Evolutionary conservation across 139 green algal species (phyloP).

Genomic region (Coelastrella sp.): DNA sequence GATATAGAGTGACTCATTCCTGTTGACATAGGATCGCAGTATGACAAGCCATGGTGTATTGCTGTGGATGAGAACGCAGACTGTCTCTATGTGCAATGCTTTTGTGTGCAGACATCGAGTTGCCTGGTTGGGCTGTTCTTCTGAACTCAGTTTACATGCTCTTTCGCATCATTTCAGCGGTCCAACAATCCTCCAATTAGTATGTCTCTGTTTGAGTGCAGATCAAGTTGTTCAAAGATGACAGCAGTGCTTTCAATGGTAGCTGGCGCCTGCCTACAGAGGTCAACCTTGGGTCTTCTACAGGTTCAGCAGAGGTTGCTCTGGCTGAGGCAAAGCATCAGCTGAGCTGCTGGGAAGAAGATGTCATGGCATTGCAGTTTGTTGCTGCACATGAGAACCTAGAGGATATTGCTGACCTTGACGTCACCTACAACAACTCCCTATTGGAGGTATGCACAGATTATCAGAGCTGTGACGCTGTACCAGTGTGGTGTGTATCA

Average conservation of each 20-base stretch:
- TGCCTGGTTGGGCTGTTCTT: no score
- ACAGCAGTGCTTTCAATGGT: neutral
- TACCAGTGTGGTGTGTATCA: neutral
- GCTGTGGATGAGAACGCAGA: no score
- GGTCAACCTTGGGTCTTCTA: neutral
- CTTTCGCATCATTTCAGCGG: no score
- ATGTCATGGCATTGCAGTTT: constrained; percentile 35
- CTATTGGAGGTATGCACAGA: constrained; percentile 1
- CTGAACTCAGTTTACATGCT: no score
- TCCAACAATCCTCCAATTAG: no score
- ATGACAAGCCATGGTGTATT: no score
- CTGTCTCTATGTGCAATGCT: no score
- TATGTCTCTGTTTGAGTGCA: neutral
- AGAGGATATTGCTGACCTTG: constrained; percentile 21
- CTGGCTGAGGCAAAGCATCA: constrained; percentile 17
- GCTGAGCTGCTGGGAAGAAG: constrained; percentile 21
- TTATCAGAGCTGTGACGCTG: neutral
- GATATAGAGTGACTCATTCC: no score
- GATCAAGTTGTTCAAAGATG: neutral
- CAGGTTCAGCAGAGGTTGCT: neutral
- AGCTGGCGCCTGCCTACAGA: constrained; percentile 21
- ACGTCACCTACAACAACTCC: constrained; percentile 38
- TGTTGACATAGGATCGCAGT: no score
- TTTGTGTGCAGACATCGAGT: no score
- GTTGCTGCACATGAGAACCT: constrained; percentile 4